phyloP scores from a whole-genome alignment of 202 grass and related monocot genomes.

The Eragrostis tef region DNA sequence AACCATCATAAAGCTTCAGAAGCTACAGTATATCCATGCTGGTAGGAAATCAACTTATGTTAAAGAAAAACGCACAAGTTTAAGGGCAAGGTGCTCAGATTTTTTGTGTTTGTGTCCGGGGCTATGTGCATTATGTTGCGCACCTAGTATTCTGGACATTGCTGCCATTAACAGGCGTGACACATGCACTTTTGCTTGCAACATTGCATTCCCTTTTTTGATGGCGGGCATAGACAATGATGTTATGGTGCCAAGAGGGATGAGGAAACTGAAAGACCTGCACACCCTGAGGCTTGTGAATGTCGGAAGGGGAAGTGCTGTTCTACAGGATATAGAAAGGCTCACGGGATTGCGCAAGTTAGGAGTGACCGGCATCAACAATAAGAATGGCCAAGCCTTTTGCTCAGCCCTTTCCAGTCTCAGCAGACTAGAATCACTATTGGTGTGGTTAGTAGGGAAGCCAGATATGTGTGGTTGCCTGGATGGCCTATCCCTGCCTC shows the following conservation, averaged over 20 bases:
- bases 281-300: background rate
- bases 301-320: fast-evolving
- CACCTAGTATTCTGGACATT: fast-evolving
- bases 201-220: fast-evolving
- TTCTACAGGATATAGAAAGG: background rate
- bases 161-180: background rate
- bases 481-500: background rate
- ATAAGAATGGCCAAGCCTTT: background rate
- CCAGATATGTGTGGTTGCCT: background rate
- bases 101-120: no score
- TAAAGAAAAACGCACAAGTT: no score
- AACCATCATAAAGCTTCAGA: constrained; percentile 46
- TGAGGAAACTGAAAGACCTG: background rate
- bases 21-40: constrained; percentile 43
- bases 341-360: constrained; percentile 28
- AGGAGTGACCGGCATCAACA: background rate
- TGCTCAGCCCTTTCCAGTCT: background rate
- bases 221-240: background rate
- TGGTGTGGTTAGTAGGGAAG: background rate
- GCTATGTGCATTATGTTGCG: background rate
- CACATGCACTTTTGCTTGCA: constrained; percentile 22
- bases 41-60: no score
- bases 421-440: background rate
- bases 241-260: background rate
- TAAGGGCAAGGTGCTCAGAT: no score